phyloP scores from a whole-genome alignment of 495 filamentous ascomycete species.

The Xanthoparmelia taractica region DNA sequence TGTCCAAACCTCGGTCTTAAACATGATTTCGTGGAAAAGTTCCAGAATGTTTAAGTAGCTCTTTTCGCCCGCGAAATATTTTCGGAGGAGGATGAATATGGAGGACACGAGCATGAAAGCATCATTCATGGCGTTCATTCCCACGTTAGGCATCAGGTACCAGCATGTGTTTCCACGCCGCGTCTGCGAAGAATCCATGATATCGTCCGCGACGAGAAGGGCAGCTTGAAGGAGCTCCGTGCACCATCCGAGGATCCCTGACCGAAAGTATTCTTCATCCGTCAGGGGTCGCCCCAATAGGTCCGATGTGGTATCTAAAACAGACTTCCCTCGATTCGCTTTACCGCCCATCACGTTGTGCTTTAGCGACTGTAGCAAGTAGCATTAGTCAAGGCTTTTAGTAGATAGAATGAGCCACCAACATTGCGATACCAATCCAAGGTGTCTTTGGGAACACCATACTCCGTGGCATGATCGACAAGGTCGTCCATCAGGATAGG shows the following conservation, averaged over 20 bases:
- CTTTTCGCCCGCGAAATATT: conserved; percentile 76
- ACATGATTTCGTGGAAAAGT: conserved; percentile 88
- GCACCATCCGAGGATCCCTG: conserved; percentile 69
- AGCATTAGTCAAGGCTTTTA: neutral
- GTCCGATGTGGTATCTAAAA: conserved; percentile 76
- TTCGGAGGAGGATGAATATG: conserved; percentile 86
- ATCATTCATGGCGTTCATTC: conserved; percentile 94
- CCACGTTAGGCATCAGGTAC: conserved; percentile 80
- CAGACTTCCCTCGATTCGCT: conserved; percentile 96
- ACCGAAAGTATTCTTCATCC: conserved; percentile 21
- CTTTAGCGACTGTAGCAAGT: conserved; percentile 53
- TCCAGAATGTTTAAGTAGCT: conserved; percentile 83
- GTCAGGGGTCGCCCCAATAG: conserved; percentile 57
- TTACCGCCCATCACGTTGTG: conserved; percentile 87
- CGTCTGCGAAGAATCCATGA: conserved; percentile 91
- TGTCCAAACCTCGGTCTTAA: conserved; percentile 69
- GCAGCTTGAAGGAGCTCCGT: conserved; percentile 95
- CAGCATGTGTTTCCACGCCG: conserved; percentile 89
- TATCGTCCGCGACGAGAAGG: conserved; percentile 96
- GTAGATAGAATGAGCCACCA: conserved; percentile 21
- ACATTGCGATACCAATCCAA: conserved; percentile 85
- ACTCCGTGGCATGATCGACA: conserved; percentile 61
- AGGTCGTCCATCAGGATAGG: conserved; percentile 69
- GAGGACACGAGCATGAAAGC: conserved; percentile 86
- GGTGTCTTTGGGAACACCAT: conserved; percentile 71